Conservation (phyloP, 2,329 filamentous ascomycete species). For the Clarireedia paspali region DNA sequence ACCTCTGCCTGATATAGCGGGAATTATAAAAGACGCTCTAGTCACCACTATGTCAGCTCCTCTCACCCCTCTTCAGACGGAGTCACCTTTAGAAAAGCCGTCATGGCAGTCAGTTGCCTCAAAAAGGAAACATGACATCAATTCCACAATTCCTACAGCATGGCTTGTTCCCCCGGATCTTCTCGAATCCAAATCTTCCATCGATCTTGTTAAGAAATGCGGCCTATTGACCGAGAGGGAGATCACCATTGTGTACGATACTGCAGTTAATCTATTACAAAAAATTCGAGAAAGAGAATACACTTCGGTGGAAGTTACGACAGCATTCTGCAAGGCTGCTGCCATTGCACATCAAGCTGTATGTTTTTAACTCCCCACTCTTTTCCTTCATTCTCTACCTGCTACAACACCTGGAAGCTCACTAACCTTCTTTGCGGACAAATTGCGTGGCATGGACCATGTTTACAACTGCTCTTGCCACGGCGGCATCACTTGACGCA, state of each 20-base stretch:
- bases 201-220: not conserved
- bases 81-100: no score
- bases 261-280: slow-evolving; percentile 21
- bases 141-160: not conserved
- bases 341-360: slow-evolving; percentile 48
- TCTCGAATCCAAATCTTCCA: not conserved
- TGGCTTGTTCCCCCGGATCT: not conserved
- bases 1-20: no score
- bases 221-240: not conserved
- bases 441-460: slow-evolving; percentile 40
- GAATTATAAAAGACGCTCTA: no score
- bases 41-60: not conserved
- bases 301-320: slow-evolving; percentile 37
- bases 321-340: slow-evolving; percentile 46
- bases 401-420: slow-evolving; percentile 15
- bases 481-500: slow-evolving; percentile 39
- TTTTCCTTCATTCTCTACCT: no score
- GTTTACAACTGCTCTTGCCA: slow-evolving; percentile 37
- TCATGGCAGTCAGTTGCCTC: not conserved
- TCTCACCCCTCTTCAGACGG: not conserved
- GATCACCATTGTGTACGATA: slow-evolving; percentile 22
- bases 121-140: not conserved
- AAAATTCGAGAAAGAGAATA: slow-evolving; percentile 34
- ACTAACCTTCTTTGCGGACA: slow-evolving; percentile 16
- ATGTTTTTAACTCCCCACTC: slow-evolving; percentile 8